Percentiles rank a stretch among this genome's conserved stretches.
Evolutionary conservation across 2,329 filamentous ascomycete species (phyloP).

Genomic region (Colletotrichum kahawae): DNA sequence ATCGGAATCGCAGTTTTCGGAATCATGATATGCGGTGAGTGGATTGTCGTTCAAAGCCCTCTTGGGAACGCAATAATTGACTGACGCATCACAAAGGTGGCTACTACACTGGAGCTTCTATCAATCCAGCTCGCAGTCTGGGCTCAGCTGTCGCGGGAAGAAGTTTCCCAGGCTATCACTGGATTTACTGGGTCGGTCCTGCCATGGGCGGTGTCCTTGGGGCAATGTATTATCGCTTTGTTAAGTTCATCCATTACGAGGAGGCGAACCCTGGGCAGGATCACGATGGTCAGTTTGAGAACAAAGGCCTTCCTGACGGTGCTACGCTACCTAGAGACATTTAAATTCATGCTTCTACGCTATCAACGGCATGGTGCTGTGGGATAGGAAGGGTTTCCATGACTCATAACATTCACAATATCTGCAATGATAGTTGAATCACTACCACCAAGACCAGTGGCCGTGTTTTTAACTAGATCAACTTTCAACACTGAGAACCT

Average conservation of each 20-base stretch:
- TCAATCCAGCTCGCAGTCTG: constrained; percentile 57
- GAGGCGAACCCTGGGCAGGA: constrained; percentile 24
- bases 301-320: background rate
- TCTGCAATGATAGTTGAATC: background rate
- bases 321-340: background rate
- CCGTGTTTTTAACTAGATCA: rapidly evolving
- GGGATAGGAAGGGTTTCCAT: too few species aligned
- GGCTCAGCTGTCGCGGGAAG: constrained; percentile 48
- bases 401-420: too few species aligned
- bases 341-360: too few species aligned
- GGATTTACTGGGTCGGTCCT: constrained; percentile 49
- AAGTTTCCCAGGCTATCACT: constrained; percentile 52
- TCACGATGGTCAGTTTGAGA: background rate
- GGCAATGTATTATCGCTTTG: constrained; percentile 15
- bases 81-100: constrained; percentile 34
- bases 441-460: too few species aligned
- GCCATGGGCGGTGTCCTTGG: constrained; percentile 10
- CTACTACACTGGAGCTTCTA: constrained; percentile 51
- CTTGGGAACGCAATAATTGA: too few species aligned
- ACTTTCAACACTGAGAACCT: background rate
- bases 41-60: constrained; percentile 28
- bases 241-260: constrained; percentile 21
- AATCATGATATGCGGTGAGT: constrained; percentile 37
- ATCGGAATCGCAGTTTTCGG: constrained; percentile 74
- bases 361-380: too few species aligned